Percentiles rank a stretch among this genome's conserved stretches.
These are phyloP conservation scores for Dendryphion nanum DNA, from an alignment of 2,329 filamentous ascomycete genomes.

Conservation along the genomic window DNA sequence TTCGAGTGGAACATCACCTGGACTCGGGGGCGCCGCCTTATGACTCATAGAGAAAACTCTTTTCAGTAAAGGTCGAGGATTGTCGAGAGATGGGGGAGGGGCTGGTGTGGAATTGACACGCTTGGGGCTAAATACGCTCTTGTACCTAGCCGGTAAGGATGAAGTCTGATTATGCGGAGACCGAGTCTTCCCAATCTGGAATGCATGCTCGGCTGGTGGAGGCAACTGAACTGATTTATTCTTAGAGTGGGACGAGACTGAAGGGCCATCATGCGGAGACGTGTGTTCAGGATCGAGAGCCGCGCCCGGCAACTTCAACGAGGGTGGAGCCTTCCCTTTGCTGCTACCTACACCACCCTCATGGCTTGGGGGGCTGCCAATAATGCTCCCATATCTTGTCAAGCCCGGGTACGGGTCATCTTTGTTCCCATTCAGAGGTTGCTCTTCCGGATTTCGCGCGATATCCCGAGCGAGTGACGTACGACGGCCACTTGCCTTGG, in stretches of 20 bases:
- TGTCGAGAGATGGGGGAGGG: slow-evolving; percentile 15
- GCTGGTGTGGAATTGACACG: slow-evolving; percentile 41
- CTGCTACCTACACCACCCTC: slow-evolving; percentile 9
- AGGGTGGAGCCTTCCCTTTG: slow-evolving; percentile 42
- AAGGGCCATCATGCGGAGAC: slow-evolving; percentile 7
- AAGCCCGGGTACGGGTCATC: slow-evolving; percentile 23
- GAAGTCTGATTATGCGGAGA: slow-evolving; percentile 28
- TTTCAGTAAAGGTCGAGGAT: slow-evolving; percentile 37
- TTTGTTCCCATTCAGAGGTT: slow-evolving; percentile 23
- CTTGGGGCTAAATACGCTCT: slow-evolving; percentile 40
- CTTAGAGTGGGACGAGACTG: slow-evolving; percentile 5
- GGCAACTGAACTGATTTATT: slow-evolving; percentile 20
- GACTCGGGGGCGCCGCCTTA: slow-evolving; percentile 35
- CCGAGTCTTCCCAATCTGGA: slow-evolving; percentile 44
- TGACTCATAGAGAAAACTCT: slow-evolving; percentile 46
- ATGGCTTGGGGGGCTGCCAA: slow-evolving; percentile 48
- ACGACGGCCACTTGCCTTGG: slow-evolving; percentile 13
- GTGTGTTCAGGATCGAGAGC: slow-evolving; percentile 50
- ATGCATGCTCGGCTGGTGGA: slow-evolving; percentile 30
- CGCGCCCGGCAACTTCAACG: slow-evolving; percentile 61
- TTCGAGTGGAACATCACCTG: slow-evolving; percentile 52
- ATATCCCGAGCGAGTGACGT: slow-evolving; percentile 8
- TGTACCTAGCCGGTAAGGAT: slow-evolving; percentile 30
- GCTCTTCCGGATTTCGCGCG: slow-evolving; percentile 22
- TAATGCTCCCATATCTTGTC: slow-evolving; percentile 63